These are phyloP conservation scores for Yarrowia sp. DNA, from an alignment of 805 yeast genomes.

Conservation along the genomic window DNA sequence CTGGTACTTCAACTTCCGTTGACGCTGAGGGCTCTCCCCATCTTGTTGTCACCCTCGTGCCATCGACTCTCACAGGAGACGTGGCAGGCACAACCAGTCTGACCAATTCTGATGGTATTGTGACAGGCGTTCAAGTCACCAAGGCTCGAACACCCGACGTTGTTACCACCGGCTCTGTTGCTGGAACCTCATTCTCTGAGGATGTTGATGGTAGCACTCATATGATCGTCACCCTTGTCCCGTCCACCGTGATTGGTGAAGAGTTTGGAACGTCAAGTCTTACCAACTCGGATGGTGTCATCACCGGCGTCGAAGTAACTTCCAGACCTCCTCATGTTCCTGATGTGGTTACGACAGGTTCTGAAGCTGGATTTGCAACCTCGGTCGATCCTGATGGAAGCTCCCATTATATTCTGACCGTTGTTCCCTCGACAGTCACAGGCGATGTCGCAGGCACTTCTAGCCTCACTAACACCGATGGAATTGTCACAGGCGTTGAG, in stretches of 20 bases:
- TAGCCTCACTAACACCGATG: not conserved
- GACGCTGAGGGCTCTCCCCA: not conserved
- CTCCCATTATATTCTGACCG: not conserved
- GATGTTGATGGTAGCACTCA: not conserved
- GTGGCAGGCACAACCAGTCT: no score
- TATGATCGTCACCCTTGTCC: not conserved
- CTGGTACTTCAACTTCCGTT: not conserved
- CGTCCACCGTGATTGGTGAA: not conserved
- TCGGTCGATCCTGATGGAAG: not conserved
- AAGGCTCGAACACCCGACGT: not conserved
- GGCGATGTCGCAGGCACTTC: not conserved
- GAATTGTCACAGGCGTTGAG: not conserved
- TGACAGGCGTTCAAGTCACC: not conserved
- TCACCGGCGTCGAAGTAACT: not conserved
- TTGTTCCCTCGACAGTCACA: not conserved
- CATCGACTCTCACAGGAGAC: not conserved
- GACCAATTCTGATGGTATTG: not conserved
- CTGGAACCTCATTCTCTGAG: not conserved
- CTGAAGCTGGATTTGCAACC: not conserved
- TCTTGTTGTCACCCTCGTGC: not conserved
- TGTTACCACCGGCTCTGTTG: not conserved
- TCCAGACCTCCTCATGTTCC: not conserved
- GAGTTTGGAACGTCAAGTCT: not conserved
- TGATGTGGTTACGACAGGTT: not conserved
- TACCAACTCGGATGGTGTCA: not conserved